Evolutionary conservation across 2,329 filamentous ascomycete genomes (phyloP).

Genomic region (Cordyceps fumosorosea): DNA sequence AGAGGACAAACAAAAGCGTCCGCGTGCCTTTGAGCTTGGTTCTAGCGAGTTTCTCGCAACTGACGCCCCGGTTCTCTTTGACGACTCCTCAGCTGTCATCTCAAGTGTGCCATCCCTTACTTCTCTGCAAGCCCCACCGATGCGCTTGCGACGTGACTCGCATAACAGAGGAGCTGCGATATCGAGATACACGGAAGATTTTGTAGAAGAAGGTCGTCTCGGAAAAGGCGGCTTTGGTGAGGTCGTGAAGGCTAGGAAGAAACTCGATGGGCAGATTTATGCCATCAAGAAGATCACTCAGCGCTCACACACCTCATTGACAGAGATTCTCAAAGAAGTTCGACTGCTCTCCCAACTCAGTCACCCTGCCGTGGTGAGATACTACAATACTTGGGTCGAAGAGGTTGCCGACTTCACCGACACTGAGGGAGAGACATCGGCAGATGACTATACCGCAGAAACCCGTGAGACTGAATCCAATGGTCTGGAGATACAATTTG

Average conservation of each 20-base stretch:
- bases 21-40: conserved; percentile 68
- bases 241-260: conserved; percentile 91
- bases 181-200: conserved; percentile 82
- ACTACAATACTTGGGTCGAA: conserved; percentile 94
- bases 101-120: conserved; percentile 36
- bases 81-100: conserved; percentile 34
- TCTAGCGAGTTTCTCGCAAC: conserved; percentile 62
- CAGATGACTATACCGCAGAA: conserved; percentile 38
- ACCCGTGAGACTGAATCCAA: conserved; percentile 33
- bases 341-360: conserved; percentile 87
- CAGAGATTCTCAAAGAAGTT: conserved; percentile 78
- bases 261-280: conserved; percentile 87
- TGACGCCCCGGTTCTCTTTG: conserved; percentile 51
- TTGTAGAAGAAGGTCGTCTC: conserved; percentile 79
- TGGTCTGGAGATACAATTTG: conserved; percentile 50
- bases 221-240: conserved; percentile 95
- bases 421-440: conserved; percentile 51
- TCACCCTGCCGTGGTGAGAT: conserved; percentile 79
- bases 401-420: conserved; percentile 50
- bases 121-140: conserved; percentile 37
- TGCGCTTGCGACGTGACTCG: conserved; percentile 56
- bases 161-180: conserved; percentile 43
- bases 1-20: conserved; percentile 73
- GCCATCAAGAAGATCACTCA: conserved; percentile 95
- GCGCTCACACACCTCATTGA: conserved; percentile 69